phyloP scores from a whole-genome alignment of 371 early-diverging fungal species.

The Parasitella parasitica region DNA sequence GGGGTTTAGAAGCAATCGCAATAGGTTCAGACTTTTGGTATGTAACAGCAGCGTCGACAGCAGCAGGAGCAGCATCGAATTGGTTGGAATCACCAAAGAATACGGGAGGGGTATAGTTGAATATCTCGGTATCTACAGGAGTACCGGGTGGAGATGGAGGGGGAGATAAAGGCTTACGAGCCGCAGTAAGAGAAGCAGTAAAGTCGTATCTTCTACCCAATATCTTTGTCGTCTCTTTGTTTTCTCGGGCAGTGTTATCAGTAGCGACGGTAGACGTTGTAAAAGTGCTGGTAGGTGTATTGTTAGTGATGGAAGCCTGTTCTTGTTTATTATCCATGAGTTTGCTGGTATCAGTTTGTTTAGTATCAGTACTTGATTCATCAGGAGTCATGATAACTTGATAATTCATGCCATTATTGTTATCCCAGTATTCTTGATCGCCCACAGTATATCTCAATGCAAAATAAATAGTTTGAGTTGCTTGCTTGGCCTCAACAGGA shows the following conservation, averaged over 20 bases:
- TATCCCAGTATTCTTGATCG: constrained; percentile 79
- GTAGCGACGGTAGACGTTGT: not conserved
- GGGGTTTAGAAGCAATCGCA: not conserved
- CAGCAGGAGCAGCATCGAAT: not conserved
- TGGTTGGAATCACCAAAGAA: constrained; percentile 1
- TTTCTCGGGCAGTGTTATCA: not conserved
- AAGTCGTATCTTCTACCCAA: constrained; percentile 45
- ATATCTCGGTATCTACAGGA: constrained; percentile 9
- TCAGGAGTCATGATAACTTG: constrained; percentile 39
- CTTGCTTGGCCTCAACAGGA: constrained; percentile 37
- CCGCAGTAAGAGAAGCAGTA: constrained; percentile 37
- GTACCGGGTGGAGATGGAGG: constrained; percentile 22
- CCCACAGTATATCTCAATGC: constrained; percentile 53
- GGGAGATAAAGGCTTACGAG: constrained; percentile 19
- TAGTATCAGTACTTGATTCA: not conserved
- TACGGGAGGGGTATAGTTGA: constrained; percentile 20
- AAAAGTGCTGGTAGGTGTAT: not conserved
- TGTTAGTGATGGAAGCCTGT: not conserved
- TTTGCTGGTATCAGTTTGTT: not conserved
- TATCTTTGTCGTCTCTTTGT: constrained; percentile 21
- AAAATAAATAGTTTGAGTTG: constrained; percentile 29
- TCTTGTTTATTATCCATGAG: not conserved
- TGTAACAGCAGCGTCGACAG: too few relatives aligned
- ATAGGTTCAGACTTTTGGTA: constrained; percentile 1
- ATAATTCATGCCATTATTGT: constrained; percentile 74